A percentile compares a stretch with the other conserved stretches of the same genome.
Evolutionary conservation across 768 basidiomycete genomes (phyloP).

Genomic region (Termitomyces sp.): DNA sequence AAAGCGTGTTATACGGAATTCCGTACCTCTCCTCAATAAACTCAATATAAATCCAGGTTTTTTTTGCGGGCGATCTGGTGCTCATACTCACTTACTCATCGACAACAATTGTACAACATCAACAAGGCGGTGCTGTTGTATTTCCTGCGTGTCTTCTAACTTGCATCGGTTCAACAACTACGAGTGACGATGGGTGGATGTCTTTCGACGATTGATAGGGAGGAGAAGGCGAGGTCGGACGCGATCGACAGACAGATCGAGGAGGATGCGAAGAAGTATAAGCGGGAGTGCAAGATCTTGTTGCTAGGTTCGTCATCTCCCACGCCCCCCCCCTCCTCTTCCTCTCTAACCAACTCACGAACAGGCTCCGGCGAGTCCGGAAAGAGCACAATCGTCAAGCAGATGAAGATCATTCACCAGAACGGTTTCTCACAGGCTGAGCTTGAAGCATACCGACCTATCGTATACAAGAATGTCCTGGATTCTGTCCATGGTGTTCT

Average conservation of each 20-base stretch:
- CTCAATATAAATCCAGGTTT: background rate
- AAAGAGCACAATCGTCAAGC: conserved; percentile 94
- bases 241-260: conserved; percentile 80
- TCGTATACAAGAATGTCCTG: conserved; percentile 81
- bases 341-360: background rate
- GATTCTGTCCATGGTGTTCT: conserved; percentile 87
- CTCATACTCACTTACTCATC: background rate
- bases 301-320: conserved; percentile 56
- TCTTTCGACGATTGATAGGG: conserved; percentile 50
- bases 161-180: no score
- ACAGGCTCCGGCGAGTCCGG: conserved; percentile 92
- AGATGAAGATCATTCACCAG: conserved; percentile 99
- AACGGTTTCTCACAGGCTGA: conserved; percentile 80
- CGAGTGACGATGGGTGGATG: conserved; percentile 55
- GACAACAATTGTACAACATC: no score
- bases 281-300: conserved; percentile 89
- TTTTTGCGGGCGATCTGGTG: background rate
- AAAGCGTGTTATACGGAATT: no score
- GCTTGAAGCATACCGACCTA: conserved; percentile 67
- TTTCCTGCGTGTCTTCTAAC: no score
- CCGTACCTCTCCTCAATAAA: background rate
- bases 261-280: conserved; percentile 77
- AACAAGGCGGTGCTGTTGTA: background rate
- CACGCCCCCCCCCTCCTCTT: background rate
- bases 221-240: conserved; percentile 58